Conservation (phyloP, 257 asterid genomes). For the Primulina huaijiensis region DNA sequence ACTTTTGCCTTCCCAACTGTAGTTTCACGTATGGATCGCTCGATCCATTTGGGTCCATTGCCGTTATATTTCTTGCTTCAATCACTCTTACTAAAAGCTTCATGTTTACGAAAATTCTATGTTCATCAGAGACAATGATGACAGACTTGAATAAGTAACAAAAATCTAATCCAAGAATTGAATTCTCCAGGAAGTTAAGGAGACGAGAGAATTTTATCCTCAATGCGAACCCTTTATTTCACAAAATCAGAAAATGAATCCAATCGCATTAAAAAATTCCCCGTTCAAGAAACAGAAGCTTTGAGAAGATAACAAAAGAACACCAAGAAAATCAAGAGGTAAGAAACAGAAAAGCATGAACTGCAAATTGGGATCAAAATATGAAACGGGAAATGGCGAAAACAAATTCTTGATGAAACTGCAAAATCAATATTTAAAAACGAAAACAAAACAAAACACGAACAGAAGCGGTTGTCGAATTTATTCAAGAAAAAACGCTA, state of each 20-base stretch:
- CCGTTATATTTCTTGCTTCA: slow-evolving; percentile 74
- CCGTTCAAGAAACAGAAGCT: background rate
- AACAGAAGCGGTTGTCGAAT: background rate
- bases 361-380: background rate
- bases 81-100: slow-evolving; percentile 89
- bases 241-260: background rate
- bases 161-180: background rate
- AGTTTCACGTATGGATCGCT: slow-evolving; percentile 94
- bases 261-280: background rate
- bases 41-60: slow-evolving; percentile 80
- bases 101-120: slow-evolving; percentile 33
- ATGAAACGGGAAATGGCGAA: background rate
- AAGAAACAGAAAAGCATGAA: background rate
- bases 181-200: background rate
- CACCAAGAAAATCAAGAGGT: background rate
- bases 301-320: background rate
- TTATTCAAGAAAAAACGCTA: background rate
- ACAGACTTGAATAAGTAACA: background rate
- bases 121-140: background rate
- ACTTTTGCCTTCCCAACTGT: slow-evolving; percentile 80
- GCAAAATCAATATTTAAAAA: background rate
- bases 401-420: background rate
- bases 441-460: no score
- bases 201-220: background rate
- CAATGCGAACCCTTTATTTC: background rate